Base-by-base conservation (phyloP, 129 eudicot genomes). In the Lactuca saligna region DNA sequence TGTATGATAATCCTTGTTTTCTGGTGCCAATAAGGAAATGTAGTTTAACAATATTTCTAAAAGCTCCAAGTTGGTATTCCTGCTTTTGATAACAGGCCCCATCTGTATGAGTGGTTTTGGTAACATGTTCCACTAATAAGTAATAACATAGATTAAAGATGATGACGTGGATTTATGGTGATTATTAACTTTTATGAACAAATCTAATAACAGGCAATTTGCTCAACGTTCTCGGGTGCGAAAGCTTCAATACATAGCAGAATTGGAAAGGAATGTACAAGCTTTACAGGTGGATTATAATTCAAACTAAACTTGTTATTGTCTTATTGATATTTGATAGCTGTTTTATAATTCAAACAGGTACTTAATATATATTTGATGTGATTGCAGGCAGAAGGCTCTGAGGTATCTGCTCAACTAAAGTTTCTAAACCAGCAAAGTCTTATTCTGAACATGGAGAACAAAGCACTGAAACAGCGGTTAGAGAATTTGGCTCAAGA, bases 241-340 rank as follows among this genome's bases (percentile, higher is more conserved):
- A 62, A 87, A 90, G 83, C 91, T 90, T 68, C 97, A 87, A 76
- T 87, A 91, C 83, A 91, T 91, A 55, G 97, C 97, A 55, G 97
- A 91, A 78, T 79, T 91, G 64, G 95, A 91, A 80, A 85, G 86
- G 73, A 87, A 87, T 57, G 95, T 91, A 41, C 97, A 91, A 70
- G 85, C 86, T 49, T 70, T 91, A 65, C 90, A 87, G 90, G 97
- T 82, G 81, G 69, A 55, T 54, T 12, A 46, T n/a, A 46, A 46
- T 10, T 46, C 12, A 4, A 3, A 4, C 14, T 29, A 13, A 56
- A 39, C 15, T 56, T 50, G 48, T 66, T 17, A 49, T 50, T 12
- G 4, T 50, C 33, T 66, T 17, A 49, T 50, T 12, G 4, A 15
- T 51, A 49, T 6, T 2, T 66, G 29, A 25, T 25, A 25, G 29